These are phyloP conservation scores for Nannochloropsis oceanica DNA, from an alignment of 108 stramenopile genomes.

Conservation along the genomic window DNA sequence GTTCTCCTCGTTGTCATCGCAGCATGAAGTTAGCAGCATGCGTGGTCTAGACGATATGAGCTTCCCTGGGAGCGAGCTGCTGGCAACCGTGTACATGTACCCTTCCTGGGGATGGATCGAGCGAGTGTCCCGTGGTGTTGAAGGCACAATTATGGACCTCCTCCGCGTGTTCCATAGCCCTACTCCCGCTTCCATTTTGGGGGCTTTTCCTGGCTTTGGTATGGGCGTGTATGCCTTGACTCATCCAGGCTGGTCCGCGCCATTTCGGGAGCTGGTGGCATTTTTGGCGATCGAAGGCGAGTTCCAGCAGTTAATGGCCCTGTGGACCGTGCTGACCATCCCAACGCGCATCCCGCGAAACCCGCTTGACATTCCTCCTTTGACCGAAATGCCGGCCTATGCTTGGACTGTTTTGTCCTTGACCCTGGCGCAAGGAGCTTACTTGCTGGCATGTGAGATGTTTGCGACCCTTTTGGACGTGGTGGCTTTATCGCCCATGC, in stretches of 20 bases:
- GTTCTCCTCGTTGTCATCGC: neutral
- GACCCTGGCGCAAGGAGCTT: neutral
- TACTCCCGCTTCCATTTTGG: neutral
- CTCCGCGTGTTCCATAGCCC: neutral
- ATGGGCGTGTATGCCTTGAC: neutral
- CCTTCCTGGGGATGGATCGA: neutral
- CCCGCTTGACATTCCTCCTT: neutral
- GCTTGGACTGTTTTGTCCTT: neutral
- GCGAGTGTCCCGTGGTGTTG: neutral
- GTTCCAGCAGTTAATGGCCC: neutral
- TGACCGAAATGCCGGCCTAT: neutral
- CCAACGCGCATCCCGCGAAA: neutral
- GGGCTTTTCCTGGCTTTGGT: neutral
- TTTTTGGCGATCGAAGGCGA: neutral
- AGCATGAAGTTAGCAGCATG: too few relatives aligned
- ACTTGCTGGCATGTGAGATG: neutral
- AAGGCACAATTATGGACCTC: neutral
- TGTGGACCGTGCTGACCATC: neutral
- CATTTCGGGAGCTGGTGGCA: neutral
- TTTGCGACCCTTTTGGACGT: neutral
- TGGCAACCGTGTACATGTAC: neutral
- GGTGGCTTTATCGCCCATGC: neutral
- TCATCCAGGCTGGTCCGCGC: neutral
- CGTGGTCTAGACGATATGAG: neutral
- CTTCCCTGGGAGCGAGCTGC: neutral